Conservation (phyloP, 805 yeast species). For the Candida tibetensis region DNA sequence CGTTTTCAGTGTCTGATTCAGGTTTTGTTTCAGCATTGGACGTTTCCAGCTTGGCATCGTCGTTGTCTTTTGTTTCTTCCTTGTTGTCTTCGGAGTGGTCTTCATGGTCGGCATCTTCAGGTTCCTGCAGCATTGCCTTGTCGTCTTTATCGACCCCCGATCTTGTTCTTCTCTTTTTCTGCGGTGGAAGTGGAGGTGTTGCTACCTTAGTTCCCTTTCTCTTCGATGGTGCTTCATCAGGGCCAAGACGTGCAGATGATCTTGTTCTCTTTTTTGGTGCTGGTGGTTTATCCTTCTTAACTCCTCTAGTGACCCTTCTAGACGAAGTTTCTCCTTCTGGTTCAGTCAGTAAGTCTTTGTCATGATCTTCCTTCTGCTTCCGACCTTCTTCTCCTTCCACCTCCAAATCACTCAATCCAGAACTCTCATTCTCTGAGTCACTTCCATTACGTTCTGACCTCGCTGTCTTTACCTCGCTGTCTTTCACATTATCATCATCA, state of each 20-base stretch:
- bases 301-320: constrained; percentile 5
- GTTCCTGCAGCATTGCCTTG: neutral
- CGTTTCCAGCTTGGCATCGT: constrained; percentile 1
- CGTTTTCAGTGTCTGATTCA: constrained; percentile 2
- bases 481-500: constrained; percentile 8
- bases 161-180: constrained; percentile 16
- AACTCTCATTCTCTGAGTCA: neutral
- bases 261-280: constrained; percentile 18
- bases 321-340: constrained; percentile 6
- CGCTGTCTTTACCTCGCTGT: constrained; percentile 4
- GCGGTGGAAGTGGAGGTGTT: constrained; percentile 9
- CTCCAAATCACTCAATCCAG: neutral
- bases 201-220: constrained; percentile 10
- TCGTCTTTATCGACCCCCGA: constrained; percentile 8
- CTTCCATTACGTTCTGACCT: neutral
- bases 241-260: constrained; percentile 16
- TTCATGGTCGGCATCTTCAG: constrained; percentile 1
- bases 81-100: neutral
- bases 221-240: constrained; percentile 9
- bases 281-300: constrained; percentile 3
- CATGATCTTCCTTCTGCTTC: neutral
- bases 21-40: neutral
- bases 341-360: neutral
- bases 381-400: neutral
- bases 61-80: neutral